Conservation (phyloP, 2,329 filamentous ascomycete species). For the Chaetomiaceae sp. region DNA sequence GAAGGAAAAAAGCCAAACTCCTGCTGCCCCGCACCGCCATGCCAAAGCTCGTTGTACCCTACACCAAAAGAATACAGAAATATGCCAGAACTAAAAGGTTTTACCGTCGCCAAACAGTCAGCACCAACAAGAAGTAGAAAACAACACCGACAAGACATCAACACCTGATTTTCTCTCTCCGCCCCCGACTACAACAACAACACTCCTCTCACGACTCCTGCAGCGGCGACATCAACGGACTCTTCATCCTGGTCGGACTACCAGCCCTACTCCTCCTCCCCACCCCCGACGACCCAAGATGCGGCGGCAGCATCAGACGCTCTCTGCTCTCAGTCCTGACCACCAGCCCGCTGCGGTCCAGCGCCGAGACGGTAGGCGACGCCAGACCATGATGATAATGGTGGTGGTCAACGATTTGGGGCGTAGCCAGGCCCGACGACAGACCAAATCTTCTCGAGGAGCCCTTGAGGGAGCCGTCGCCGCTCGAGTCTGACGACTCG, state of each 20-base stretch:
- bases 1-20: no score
- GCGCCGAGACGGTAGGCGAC: conserved; percentile 34
- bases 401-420: conserved; percentile 43
- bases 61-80: conserved; percentile 6
- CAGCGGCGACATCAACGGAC: conserved; percentile 49
- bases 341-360: conserved; percentile 68
- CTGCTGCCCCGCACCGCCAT: not conserved
- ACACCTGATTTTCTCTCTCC: no score
- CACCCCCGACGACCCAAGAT: conserved; percentile 47
- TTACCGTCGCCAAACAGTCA: conserved; percentile 1
- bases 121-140: conserved; percentile 8
- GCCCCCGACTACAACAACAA: conserved; percentile 3
- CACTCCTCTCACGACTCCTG: conserved; percentile 30
- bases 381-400: conserved; percentile 33
- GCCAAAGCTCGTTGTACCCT: conserved; percentile 1
- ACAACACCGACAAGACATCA: no score
- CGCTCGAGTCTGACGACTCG: conserved; percentile 58
- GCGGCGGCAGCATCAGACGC: conserved; percentile 53
- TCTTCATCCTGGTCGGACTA: conserved; percentile 57
- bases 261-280: conserved; percentile 53
- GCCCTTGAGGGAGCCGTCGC: conserved; percentile 45
- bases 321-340: conserved; percentile 84
- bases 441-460: conserved; percentile 41
- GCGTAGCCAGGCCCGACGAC: conserved; percentile 63
- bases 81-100: conserved; percentile 4